Conservation (phyloP, 1,284 basidiomycete genomes). For the Sporisorium sorghi region DNA sequence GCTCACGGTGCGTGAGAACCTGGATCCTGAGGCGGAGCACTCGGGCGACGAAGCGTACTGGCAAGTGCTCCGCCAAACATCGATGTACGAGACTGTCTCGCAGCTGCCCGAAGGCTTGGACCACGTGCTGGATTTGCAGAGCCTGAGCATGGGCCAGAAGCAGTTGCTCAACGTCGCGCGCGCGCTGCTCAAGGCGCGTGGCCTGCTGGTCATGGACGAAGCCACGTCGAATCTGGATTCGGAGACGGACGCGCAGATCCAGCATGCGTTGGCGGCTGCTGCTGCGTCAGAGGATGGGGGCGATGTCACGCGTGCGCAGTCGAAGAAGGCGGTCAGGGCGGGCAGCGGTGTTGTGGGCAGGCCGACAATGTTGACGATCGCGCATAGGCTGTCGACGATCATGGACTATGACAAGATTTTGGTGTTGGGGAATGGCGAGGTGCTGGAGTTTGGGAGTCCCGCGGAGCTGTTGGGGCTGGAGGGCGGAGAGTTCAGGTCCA, state of each 20-base stretch:
- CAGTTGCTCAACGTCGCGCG: conserved; percentile 71
- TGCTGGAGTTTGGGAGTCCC: conserved; percentile 73
- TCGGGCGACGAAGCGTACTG: conserved; percentile 53
- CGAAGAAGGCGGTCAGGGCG: conserved; percentile 39
- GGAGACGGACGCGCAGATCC: conserved; percentile 72
- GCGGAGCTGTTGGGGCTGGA: conserved; percentile 19
- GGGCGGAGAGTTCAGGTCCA: conserved; percentile 28
- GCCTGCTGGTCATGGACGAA: conserved; percentile 74
- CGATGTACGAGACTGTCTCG: conserved; percentile 43
- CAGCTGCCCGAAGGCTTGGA: conserved; percentile 9
- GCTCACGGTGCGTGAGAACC: conserved; percentile 54
- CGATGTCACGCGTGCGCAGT: not conserved
- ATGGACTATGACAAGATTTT: conserved; percentile 80
- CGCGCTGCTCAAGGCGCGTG: conserved; percentile 72
- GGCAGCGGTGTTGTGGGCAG: not conserved
- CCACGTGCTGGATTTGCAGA: conserved; percentile 9
- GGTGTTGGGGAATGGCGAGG: conserved; percentile 78
- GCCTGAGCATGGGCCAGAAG: conserved; percentile 50
- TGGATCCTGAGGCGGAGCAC: conserved; percentile 39
- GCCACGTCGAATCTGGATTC: conserved; percentile 35
- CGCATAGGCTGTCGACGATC: conserved; percentile 79
- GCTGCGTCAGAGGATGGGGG: not conserved
- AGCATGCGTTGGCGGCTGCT: conserved; percentile 72
- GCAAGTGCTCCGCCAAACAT: conserved; percentile 47
- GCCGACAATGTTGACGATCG: conserved; percentile 41